Base-by-base conservation (phyloP, 345 rosid genomes). In the Microthlaspi erraticum region DNA sequence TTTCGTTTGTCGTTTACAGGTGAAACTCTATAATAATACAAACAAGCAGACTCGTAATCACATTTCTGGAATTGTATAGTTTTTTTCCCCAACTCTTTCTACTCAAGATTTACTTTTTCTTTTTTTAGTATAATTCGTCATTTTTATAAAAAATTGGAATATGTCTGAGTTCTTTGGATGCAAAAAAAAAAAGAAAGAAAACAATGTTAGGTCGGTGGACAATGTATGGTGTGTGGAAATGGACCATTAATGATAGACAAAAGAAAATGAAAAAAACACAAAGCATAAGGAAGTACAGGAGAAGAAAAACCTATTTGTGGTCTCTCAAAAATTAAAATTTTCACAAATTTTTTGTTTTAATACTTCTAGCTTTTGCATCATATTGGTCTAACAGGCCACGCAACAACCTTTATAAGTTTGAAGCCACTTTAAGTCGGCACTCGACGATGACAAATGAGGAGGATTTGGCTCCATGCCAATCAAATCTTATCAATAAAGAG, bases 161-260 rank as follows among this genome's bases (percentile, higher is more conserved):
- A 16, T 33, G n/a, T 17, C 38, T 56, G 8, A 9, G 34, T 56
- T 52, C 7, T 55, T 45, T 7, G 5, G 7, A 9, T 2, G 4
- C 7, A 16, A 17, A 10, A 10, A 13, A 0, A 20, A 38, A 19
- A 14, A 4, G 13, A 26, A 13, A 26, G 42, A 56, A 9, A 26
- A 26, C 29, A 26, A 26, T 26, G 23, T 43, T 16, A n/a, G 53
- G 53, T 43, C 53, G 66, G 66, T 44, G 29, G 8, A 45, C 16
- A 14, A 44, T 61, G 20, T n/a, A 38, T 60, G 39, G 37, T 60
- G 14, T 44, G 42, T 42, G 19, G 38, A 61, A 13, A 39, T 13
- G 23, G 64, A 41, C 36, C 10, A 31, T 33, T 14, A 3, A 32
- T 16, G 34, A 26, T 51, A 51, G 17, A 23, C 14, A 51, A 16